Evolutionary conservation across 306 rosid genomes (phyloP), one percentile per base, ranked within the genome.

Genomic region (Prosopis cineraria): DNA sequence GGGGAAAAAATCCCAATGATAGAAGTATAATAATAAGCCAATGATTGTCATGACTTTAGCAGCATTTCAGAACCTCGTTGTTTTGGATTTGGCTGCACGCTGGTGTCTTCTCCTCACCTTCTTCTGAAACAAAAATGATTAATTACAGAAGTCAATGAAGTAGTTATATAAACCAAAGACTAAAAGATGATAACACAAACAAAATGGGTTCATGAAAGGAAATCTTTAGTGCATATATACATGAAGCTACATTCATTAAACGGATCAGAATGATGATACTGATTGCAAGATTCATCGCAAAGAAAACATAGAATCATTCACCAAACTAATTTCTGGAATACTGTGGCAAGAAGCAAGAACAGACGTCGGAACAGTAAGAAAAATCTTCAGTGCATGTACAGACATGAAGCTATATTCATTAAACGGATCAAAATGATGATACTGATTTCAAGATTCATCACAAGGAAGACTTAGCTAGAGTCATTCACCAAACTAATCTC

Each of bases 11-110:
- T 74, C 13, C 68, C 30, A 29, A 20, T 5, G 29, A 56, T 13
- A 56, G 10, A 56, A 2, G 45, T 69, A 10, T 10, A 74, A 68
- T 48, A 53, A 19, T 7, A 4, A 6, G 39, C 39, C 73, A 59
- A 33, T 44, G 14, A 44, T 33, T 68, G 53, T 24, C 44, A 36
- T 47, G 56, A 79, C 70, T 64, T 50, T 53, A 78, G 78, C 16
- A 66, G 62, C 52, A 76, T 79, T 73, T 36, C 83, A 39, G 65
- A 36, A 87, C 93, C 91, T 85, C 80, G 24, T 75, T 72, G 11
- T 60, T 82, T 70, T 75, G 39, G 7, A 3, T 36, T 6, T 36
- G 81, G 50, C 48, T 82, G 81, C 41, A 84, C 56, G 40, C 77
- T 9, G 55, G 74, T 62, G 50, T 62, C 68, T 72, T 86, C 14